A percentile compares a stretch with the other conserved stretches of the same genome.
These are phyloP conservation scores for Fusarium gaditjirri DNA, from an alignment of 2,329 filamentous ascomycete species.

Conservation along the genomic window DNA sequence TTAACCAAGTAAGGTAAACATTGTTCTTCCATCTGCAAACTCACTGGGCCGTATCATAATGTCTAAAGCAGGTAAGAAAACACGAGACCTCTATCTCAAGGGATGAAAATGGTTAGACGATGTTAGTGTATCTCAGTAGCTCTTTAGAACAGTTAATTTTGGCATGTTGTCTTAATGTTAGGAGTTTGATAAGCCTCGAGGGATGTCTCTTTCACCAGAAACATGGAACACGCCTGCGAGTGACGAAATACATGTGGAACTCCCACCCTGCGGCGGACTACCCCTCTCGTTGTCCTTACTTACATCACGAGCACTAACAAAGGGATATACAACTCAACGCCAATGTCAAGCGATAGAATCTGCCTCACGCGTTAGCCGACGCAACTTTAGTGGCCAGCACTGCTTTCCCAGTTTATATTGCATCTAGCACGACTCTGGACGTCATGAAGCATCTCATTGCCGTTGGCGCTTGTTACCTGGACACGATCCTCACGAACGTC, in stretches of 20 bases:
- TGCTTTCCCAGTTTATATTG: not conserved
- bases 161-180: not conserved
- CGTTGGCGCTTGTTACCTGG: slow-evolving; percentile 75
- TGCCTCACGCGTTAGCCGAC: not conserved
- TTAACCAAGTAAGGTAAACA: not conserved
- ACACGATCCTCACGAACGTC: slow-evolving; percentile 74
- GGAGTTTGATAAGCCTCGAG: not conserved
- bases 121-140: not conserved
- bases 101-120: not conserved
- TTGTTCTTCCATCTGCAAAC: not conserved
- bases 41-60: not conserved
- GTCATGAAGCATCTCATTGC: slow-evolving; percentile 68
- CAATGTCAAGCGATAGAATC: not conserved
- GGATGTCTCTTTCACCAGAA: not conserved
- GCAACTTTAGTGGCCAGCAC: not conserved
- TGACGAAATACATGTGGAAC: slow-evolving; percentile 31
- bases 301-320: not conserved
- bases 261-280: not conserved
- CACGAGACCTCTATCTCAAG: not conserved
- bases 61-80: not conserved
- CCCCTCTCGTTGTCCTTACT: not conserved
- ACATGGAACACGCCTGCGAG: not conserved
- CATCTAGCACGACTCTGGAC: not conserved
- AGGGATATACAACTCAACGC: not conserved
- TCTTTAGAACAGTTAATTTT: not conserved